Base-by-base conservation (phyloP, 805 yeast genomes). In the Yarrowia hollandica region DNA sequence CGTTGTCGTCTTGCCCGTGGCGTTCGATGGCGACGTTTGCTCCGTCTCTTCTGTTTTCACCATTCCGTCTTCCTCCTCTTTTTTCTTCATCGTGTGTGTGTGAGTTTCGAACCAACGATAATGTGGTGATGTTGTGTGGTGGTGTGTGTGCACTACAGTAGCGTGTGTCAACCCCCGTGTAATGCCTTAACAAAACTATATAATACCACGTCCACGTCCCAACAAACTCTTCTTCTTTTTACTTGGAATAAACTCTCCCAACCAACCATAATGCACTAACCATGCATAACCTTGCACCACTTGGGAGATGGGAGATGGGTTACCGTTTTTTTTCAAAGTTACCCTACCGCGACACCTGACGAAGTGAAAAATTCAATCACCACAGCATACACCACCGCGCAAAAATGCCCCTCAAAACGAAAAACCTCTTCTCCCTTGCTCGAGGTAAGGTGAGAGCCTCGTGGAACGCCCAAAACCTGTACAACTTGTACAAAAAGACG, bases 391-490 rank as follows among this genome's bases (percentile, higher is more conserved):
- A 46, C 35, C 57, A 34, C 38, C 41, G 23, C 56, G 25, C 18
- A n/a, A 26, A 38, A 30, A 69, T 69, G 72, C 69, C 71, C 41
- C 63, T 69, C 22, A 60, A 68, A 41, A 61, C 64, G 59, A 62
- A 64, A 50, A 68, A 66, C 62, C 71, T 70, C 61, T 67, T 63
- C 50, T 72, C 74, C 63, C 68, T 72, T 48, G 62, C 69, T 55
- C 67, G 75, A 56, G 71, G 70, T 66, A 67, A 73, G 56, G 59
- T 94, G 65, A 86, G 97, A 66, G 82, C 96, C 61, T 87, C 97
- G 21, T 88, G 89, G 86, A 91, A 89, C 82, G 90, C 90, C 74
- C 84, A 83, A 74, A 92, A 92, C 71, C 77, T 94, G 71, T 94
- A 89, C 82, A 94, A 94, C 68, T 18, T 39, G 50, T 55, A 38